Conservation (phyloP, 768 basidiomycete species). For the Exsudoporus frostii region DNA sequence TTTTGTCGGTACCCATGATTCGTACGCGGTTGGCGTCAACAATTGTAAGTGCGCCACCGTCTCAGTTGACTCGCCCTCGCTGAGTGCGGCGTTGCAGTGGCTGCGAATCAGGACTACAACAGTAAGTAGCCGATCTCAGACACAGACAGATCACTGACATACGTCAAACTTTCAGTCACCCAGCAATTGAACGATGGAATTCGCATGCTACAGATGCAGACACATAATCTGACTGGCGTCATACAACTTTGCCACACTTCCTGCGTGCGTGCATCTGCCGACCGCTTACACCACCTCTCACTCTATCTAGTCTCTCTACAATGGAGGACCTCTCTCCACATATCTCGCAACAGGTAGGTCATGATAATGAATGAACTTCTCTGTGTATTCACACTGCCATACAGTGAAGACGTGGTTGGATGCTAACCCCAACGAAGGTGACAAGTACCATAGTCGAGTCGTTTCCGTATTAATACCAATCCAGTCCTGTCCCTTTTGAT, state of each 20-base stretch:
- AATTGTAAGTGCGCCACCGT: conserved; percentile 45
- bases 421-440: conserved; percentile 83
- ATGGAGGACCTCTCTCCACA: conserved; percentile 76
- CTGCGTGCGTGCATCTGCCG: conserved; percentile 48
- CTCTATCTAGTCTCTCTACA: conserved; percentile 48
- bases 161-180: conserved; percentile 56
- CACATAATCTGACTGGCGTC: conserved; percentile 56
- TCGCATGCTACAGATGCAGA: conserved; percentile 80
- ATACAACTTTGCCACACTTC: conserved; percentile 82
- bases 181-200: conserved; percentile 81
- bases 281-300: conserved; percentile 3
- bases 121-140: conserved; percentile 38
- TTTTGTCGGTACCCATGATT: conserved; percentile 90
- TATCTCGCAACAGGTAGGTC: conserved; percentile 62
- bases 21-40: conserved; percentile 76
- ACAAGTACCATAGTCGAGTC: not conserved
- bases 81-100: conserved; percentile 45
- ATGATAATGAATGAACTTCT: not conserved
- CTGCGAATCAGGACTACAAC: conserved; percentile 75
- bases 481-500: conserved; percentile 85
- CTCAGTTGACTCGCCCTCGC: not conserved
- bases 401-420: conserved; percentile 85
- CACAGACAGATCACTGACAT: not conserved
- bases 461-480: not conserved
- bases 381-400: not conserved